These are phyloP conservation scores for Lonicera japonica DNA, from an alignment of 129 eudicot genomes.

Conservation along the genomic window DNA sequence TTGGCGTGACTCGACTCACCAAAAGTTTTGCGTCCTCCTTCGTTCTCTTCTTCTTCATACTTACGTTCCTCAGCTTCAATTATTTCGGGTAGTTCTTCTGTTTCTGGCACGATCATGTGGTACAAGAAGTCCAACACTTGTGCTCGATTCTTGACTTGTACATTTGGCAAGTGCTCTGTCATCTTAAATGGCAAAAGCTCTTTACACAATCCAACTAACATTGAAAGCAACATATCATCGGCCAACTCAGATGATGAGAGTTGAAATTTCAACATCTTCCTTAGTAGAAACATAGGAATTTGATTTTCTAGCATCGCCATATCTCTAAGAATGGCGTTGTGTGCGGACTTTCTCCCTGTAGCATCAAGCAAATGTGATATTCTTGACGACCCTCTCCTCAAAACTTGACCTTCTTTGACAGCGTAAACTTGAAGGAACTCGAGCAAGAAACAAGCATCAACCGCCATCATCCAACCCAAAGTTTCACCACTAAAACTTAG, in stretches of 20 bases:
- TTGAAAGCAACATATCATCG: slow-evolving; percentile 19
- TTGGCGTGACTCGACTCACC: slow-evolving; percentile 8
- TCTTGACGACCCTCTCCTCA: slow-evolving; percentile 22
- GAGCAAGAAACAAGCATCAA: slow-evolving; percentile 33
- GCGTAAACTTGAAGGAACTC: slow-evolving; percentile 38
- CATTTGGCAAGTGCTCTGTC: slow-evolving; percentile 8
- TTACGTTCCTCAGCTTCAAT: slow-evolving; percentile 20
- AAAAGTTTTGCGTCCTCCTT: neutral
- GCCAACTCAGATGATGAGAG: slow-evolving; percentile 12
- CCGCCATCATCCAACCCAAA: slow-evolving; percentile 41
- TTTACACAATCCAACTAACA: slow-evolving; percentile 35
- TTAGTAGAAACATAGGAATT: slow-evolving; percentile 47
- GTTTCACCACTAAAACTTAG: slow-evolving; percentile 24
- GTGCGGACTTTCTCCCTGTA: slow-evolving; percentile 38
- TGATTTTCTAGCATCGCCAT: slow-evolving; percentile 70
- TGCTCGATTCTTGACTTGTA: slow-evolving; percentile 19
- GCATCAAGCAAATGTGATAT: slow-evolving; percentile 43
- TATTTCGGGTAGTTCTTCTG: slow-evolving; percentile 18
- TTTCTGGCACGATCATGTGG: slow-evolving; percentile 36
- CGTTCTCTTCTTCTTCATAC: slow-evolving; percentile 2
- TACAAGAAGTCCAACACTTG: slow-evolving; percentile 58
- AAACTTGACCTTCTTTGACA: slow-evolving; percentile 7
- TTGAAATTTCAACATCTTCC: slow-evolving; percentile 36
- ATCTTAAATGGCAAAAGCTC: slow-evolving; percentile 49
- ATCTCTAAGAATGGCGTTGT: slow-evolving; percentile 53